Evolutionary conservation across 2,329 filamentous ascomycete species (phyloP).

Genomic region (Neurospora sp.): DNA sequence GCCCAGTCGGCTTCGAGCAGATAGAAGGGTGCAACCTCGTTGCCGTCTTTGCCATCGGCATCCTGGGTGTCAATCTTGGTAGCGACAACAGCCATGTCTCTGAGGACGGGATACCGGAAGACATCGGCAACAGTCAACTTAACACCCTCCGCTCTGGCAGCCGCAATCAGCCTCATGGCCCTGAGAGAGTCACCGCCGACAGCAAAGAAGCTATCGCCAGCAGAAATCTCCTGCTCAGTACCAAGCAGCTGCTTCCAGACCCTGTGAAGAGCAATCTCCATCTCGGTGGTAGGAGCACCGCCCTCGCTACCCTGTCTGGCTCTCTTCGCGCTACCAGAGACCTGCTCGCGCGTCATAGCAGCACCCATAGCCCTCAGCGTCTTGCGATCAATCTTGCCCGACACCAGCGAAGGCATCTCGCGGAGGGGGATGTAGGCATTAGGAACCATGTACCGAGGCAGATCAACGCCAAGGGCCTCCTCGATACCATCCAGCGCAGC

Average conservation of each 20-base stretch:
- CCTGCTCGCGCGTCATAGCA: slow-evolving; percentile 30
- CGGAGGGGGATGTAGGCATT: slow-evolving; percentile 34
- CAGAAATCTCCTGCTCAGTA: slow-evolving; percentile 23
- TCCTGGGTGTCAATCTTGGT: slow-evolving; percentile 15
- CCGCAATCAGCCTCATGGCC: slow-evolving; percentile 38
- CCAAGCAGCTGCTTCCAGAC: slow-evolving; percentile 24
- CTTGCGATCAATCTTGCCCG: slow-evolving; percentile 40
- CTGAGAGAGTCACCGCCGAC: slow-evolving; percentile 38
- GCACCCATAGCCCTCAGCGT: slow-evolving; percentile 34
- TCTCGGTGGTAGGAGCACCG: slow-evolving; percentile 5
- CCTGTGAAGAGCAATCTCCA: background rate
- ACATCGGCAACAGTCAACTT: slow-evolving; percentile 34
- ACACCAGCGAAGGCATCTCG: slow-evolving; percentile 36
- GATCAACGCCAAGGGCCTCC: slow-evolving; percentile 2
- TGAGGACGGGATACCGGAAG: slow-evolving; percentile 32
- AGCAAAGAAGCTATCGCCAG: slow-evolving; percentile 33
- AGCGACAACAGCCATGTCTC: slow-evolving; percentile 31
- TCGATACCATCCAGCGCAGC: background rate
- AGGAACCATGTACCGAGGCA: slow-evolving; percentile 20
- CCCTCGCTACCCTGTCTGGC: slow-evolving; percentile 8
- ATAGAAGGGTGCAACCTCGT: slow-evolving; percentile 26
- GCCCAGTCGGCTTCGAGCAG: slow-evolving; percentile 28
- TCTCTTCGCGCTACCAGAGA: slow-evolving; percentile 20
- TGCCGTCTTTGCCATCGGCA: background rate
- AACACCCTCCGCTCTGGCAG: slow-evolving; percentile 29